These are phyloP conservation scores for Capronia coronata DNA, from an alignment of 2,329 filamentous ascomycete genomes.

Conservation along the genomic window DNA sequence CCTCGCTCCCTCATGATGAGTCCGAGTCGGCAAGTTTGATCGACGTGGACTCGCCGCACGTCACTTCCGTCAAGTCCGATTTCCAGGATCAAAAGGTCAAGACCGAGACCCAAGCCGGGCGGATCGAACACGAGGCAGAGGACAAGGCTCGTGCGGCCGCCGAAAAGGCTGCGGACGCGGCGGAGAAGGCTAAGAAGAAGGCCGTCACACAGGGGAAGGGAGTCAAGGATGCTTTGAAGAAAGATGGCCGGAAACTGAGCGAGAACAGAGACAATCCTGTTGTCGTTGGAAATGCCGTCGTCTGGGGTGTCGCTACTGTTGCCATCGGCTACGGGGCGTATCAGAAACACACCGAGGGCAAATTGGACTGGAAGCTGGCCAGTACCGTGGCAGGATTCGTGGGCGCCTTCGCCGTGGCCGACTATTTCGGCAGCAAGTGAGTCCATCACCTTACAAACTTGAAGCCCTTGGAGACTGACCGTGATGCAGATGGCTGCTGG, in stretches of 20 bases:
- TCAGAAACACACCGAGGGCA: slow-evolving; percentile 41
- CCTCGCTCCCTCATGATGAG: slow-evolving; percentile 37
- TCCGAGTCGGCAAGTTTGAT: slow-evolving; percentile 39
- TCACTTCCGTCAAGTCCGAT: slow-evolving; percentile 38
- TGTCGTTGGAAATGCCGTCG: slow-evolving; percentile 41
- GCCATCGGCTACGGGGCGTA: slow-evolving; percentile 45
- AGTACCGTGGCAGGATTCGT: slow-evolving; percentile 40
- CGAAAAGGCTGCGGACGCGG: slow-evolving; percentile 29
- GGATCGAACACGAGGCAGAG: slow-evolving; percentile 39
- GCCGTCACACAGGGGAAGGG: slow-evolving; percentile 26
- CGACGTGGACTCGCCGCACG: slow-evolving; percentile 44
- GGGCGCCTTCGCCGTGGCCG: slow-evolving; percentile 40
- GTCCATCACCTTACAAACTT: slow-evolving; percentile 25
- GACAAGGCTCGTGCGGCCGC: slow-evolving; percentile 27
- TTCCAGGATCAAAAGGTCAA: slow-evolving; percentile 40
- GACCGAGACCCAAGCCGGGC: slow-evolving; percentile 42
- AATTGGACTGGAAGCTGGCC: slow-evolving; percentile 43
- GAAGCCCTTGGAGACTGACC: slow-evolving; percentile 1
- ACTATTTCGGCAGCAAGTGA: slow-evolving; percentile 48
- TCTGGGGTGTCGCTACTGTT: slow-evolving; percentile 37
- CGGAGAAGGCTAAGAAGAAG: slow-evolving; percentile 33
- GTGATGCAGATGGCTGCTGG: slow-evolving; percentile 42
- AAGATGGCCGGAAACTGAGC: slow-evolving; percentile 31
- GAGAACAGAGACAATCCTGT: slow-evolving; percentile 44
- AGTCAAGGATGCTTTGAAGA: slow-evolving; percentile 29